phyloP scores from a whole-genome alignment of 2,329 filamentous ascomycete genomes.

The Diaporthe australafricana region DNA sequence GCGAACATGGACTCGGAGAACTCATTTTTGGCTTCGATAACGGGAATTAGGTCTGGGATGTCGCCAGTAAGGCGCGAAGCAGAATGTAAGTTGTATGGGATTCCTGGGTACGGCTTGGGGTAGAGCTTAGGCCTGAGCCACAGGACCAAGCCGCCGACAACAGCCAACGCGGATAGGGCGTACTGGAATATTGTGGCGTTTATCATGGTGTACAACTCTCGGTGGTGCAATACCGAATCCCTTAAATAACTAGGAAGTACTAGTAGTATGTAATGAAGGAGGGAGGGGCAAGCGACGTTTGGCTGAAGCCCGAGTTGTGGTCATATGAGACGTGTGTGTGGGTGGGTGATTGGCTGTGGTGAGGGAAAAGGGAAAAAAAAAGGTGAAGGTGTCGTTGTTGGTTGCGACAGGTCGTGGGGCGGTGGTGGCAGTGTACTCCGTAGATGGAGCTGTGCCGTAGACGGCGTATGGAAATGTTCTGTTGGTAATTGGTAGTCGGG shows the following conservation, averaged over 20 bases:
- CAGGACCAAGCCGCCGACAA: neutral
- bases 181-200: neutral
- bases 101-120: conserved; percentile 15
- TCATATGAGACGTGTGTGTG: neutral
- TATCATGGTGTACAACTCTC: neutral
- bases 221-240: neutral
- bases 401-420: too few relatives aligned
- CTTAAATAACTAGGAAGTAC: neutral
- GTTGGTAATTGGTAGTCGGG: too few relatives aligned
- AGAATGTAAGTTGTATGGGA: conserved; percentile 9
- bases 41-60: conserved; percentile 5
- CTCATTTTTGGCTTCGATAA: conserved; percentile 2
- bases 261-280: neutral
- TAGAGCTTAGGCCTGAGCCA: conserved; percentile 16
- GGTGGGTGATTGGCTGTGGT: neutral
- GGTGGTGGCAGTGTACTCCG: too few relatives aligned
- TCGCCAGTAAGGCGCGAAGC: conserved; percentile 2
- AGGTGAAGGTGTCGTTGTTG: neutral
- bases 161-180: neutral
- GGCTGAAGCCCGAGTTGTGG: neutral
- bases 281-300: neutral
- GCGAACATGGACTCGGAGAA: conserved; percentile 24
- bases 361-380: too few relatives aligned
- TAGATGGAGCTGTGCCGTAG: too few relatives aligned
- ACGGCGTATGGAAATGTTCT: too few relatives aligned